Evolutionary conservation across 352 stramenopile species (phyloP).

Genomic region (Pilasporangium apinafurcum): DNA sequence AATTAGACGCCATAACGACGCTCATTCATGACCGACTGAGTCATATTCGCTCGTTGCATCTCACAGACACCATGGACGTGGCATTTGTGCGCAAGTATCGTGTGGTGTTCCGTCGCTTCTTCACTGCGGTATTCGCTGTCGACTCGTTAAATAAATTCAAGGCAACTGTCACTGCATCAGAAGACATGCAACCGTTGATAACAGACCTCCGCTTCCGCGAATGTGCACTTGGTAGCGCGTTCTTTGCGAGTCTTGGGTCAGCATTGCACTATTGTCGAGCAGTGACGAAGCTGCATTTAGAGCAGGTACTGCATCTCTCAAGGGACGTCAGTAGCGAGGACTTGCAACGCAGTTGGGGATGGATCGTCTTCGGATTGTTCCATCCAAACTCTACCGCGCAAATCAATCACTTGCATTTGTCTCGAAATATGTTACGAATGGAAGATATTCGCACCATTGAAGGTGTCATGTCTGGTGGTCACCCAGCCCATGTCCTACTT

Average conservation of each 20-base stretch:
- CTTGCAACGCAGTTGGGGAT: conserved; percentile 41
- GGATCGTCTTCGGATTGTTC: conserved; percentile 46
- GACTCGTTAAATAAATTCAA: conserved; percentile 48
- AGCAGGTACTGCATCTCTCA: conserved; percentile 34
- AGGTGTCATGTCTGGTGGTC: conserved; percentile 42
- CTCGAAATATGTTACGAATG: conserved; percentile 50
- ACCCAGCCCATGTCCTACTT: conserved; percentile 37
- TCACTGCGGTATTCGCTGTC: conserved; percentile 34
- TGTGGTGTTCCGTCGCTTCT: conserved; percentile 37
- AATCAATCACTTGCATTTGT: conserved; percentile 33
- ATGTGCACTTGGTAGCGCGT: conserved; percentile 42
- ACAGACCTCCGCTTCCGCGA: conserved; percentile 37
- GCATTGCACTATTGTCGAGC: conserved; percentile 53
- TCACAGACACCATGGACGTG: conserved; percentile 37
- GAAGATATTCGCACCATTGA: conserved; percentile 44
- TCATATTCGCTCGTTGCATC: conserved; percentile 35
- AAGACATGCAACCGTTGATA: conserved; percentile 30
- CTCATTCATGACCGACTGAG: conserved; percentile 34
- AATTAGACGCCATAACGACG: conserved; percentile 32
- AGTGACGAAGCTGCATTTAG: conserved; percentile 38
- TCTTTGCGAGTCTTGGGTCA: conserved; percentile 40
- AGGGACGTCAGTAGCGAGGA: conserved; percentile 31
- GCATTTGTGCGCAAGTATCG: conserved; percentile 30
- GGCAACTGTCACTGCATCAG: conserved; percentile 30
- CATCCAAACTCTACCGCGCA: conserved; percentile 45